phyloP scores from a whole-genome alignment of 2,329 filamentous ascomycete species.

The Fusarium concolor region DNA sequence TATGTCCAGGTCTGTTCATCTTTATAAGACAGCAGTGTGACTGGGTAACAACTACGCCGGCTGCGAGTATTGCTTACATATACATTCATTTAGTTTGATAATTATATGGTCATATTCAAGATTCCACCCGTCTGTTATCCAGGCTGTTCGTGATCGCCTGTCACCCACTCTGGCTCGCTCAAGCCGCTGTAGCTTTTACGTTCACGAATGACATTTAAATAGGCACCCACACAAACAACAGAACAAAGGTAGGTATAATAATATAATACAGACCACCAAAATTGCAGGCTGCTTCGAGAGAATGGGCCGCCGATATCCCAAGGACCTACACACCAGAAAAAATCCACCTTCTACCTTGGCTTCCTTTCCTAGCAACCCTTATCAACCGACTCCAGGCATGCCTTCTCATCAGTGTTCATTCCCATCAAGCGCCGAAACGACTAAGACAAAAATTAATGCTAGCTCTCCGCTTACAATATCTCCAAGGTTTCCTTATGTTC shows the following conservation, averaged over 20 bases:
- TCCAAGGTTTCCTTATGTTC: slow-evolving; percentile 20
- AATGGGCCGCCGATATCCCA: slow-evolving; percentile 1
- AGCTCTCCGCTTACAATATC: slow-evolving; percentile 17
- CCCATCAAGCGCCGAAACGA: slow-evolving; percentile 35
- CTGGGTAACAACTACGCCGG: neutral
- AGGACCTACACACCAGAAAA: slow-evolving; percentile 17
- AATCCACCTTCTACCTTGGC: slow-evolving; percentile 17
- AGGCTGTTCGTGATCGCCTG: neutral
- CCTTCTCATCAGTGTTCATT: slow-evolving; percentile 30
- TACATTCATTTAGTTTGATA: neutral
- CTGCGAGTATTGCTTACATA: neutral
- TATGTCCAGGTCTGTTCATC: neutral
- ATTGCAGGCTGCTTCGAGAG: slow-evolving; percentile 11
- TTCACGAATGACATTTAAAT: neutral
- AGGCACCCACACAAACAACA: slow-evolving; percentile 8
- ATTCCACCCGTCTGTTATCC: neutral
- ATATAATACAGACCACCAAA: slow-evolving; percentile 21
- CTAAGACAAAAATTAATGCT: slow-evolving; percentile 30
- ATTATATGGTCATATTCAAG: neutral
- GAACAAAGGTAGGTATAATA: slow-evolving; percentile 21
- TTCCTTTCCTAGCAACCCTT: slow-evolving; percentile 1
- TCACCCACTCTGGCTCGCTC: neutral
- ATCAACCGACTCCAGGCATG: slow-evolving; percentile 30
- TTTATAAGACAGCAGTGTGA: neutral
- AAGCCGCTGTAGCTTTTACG: neutral